Base-by-base conservation (phyloP, 495 filamentous ascomycete genomes). In the Bacidia rubella region DNA sequence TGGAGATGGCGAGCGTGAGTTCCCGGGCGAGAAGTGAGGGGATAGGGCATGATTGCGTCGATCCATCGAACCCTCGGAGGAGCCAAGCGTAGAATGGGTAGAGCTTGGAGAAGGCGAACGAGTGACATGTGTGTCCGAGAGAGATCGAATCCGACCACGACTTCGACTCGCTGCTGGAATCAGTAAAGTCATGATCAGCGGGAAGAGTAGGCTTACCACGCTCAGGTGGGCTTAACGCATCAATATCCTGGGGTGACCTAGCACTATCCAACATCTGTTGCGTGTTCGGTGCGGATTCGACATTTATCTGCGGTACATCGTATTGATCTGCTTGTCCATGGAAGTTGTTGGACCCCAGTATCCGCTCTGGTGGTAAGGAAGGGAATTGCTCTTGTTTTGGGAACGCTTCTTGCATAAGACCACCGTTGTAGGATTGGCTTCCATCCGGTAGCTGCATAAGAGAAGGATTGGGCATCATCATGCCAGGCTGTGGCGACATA, bases 211-310 rank as follows among this genome's bases (percentile, higher is more conserved):
- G 72, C 77, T 66, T 75, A 94, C 89, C 78, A 75, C 87, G 79
- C 49, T 87, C 79, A 10, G 90, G 90, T 17, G 89, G 90, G 49
- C 82, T 90, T 54, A 98, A 66, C 20, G 87, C 86, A 61, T 90
- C 84, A 20, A 81, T 70, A 57, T 92, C 80, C 0, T 66, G 71
- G 12, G 68, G 63, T 45, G 74, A 70, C 58, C 85, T 89, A 12
- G 74, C 70, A 39, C 38, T 29, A 45, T 86, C 84, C 58, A 93
- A 81, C 21, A 71, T 76, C 59, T 78, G 82, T 45, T 76, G 71
- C 11, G 87, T 77, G n/a, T 88, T 88, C 21, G 90, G 90, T 3
- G 90, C 92, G 65, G 87, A 87, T 63, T 94, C 83, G 57, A 98
- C 87, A 60, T 89, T 92, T 63, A 98, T 96, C 40, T 88, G 85